Evolutionary conservation across 768 basidiomycete genomes (phyloP).

Genomic region (Zangia roseola): DNA sequence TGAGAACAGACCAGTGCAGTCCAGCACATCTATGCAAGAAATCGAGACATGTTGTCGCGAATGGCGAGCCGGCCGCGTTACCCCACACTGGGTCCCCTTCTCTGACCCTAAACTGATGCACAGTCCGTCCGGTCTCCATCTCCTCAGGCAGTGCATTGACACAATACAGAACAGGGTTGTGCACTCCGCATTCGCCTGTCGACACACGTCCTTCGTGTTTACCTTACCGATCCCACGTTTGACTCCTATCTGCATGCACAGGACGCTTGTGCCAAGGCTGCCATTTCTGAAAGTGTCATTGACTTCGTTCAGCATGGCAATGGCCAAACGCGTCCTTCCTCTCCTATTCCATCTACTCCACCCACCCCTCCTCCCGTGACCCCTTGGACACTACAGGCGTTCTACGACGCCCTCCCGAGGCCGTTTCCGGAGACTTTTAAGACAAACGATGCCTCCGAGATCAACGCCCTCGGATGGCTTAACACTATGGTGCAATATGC

Average conservation of each 20-base stretch:
- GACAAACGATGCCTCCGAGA: slow-evolving; percentile 44
- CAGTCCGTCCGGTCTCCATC: slow-evolving; percentile 34
- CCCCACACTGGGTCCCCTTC: slow-evolving; percentile 53
- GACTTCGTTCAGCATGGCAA: slow-evolving; percentile 59
- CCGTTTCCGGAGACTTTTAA: slow-evolving; percentile 59
- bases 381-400: slow-evolving; percentile 49
- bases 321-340: slow-evolving; percentile 43
- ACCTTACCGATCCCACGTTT: slow-evolving; percentile 48
- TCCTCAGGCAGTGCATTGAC: not conserved
- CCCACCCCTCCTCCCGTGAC: slow-evolving; percentile 2
- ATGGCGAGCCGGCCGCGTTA: slow-evolving; percentile 52
- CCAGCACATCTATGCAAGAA: slow-evolving; percentile 27
- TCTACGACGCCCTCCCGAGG: slow-evolving; percentile 63
- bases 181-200: slow-evolving; percentile 57
- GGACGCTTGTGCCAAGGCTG: slow-evolving; percentile 50
- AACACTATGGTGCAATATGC: slow-evolving; percentile 51
- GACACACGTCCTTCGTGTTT: slow-evolving; percentile 47
- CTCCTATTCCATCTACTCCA: slow-evolving; percentile 10
- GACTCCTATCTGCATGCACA: slow-evolving; percentile 45
- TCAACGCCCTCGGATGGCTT: slow-evolving; percentile 56
- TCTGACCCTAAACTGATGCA: slow-evolving; percentile 43
- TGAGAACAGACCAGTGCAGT: not conserved
- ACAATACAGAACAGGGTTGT: slow-evolving; percentile 47
- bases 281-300: slow-evolving; percentile 51
- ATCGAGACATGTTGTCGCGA: slow-evolving; percentile 56